A percentile compares a stretch with the other conserved stretches of the same genome.
These are phyloP conservation scores for Beauveria asiatica DNA, from an alignment of 2,329 filamentous ascomycete genomes.

Conservation along the genomic window DNA sequence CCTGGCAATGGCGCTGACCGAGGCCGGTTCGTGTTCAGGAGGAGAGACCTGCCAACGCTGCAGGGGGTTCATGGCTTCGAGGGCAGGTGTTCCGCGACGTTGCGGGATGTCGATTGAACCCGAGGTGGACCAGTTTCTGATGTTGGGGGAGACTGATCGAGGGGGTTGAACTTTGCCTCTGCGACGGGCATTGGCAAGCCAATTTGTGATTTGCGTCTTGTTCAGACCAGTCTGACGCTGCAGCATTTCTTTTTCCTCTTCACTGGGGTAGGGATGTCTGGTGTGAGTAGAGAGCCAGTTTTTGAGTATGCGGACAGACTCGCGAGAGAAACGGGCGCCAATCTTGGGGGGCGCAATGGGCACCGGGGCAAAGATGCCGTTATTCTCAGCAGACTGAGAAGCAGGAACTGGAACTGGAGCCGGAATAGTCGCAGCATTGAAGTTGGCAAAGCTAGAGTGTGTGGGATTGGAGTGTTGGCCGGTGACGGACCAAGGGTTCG, in stretches of 20 bases:
- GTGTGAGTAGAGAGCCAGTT: conserved; percentile 75
- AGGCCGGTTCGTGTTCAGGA: conserved; percentile 51
- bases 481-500: conserved; percentile 37
- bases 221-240: conserved; percentile 72
- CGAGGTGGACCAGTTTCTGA: conserved; percentile 47
- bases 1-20: conserved; percentile 48
- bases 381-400: conserved; percentile 15
- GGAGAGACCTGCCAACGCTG: conserved; percentile 53
- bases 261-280: conserved; percentile 79
- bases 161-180: conserved; percentile 67
- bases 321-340: conserved; percentile 68
- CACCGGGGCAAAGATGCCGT: conserved; percentile 17
- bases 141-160: conserved; percentile 61
- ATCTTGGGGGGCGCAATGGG: conserved; percentile 45
- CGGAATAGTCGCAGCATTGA: not conserved
- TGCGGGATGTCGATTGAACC: conserved; percentile 67
- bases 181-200: conserved; percentile 83
- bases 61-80: conserved; percentile 46
- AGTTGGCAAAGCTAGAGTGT: not conserved
- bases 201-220: conserved; percentile 79
- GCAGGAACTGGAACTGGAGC: conserved; percentile 11
- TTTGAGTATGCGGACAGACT: conserved; percentile 72
- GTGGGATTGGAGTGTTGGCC: conserved; percentile 34
- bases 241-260: conserved; percentile 75
- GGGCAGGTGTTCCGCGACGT: conserved; percentile 45